A percentile compares a stretch with the other conserved stretches of the same genome.
These are phyloP conservation scores for Tolypocladium album DNA, from an alignment of 2,329 filamentous ascomycete genomes.

Conservation along the genomic window DNA sequence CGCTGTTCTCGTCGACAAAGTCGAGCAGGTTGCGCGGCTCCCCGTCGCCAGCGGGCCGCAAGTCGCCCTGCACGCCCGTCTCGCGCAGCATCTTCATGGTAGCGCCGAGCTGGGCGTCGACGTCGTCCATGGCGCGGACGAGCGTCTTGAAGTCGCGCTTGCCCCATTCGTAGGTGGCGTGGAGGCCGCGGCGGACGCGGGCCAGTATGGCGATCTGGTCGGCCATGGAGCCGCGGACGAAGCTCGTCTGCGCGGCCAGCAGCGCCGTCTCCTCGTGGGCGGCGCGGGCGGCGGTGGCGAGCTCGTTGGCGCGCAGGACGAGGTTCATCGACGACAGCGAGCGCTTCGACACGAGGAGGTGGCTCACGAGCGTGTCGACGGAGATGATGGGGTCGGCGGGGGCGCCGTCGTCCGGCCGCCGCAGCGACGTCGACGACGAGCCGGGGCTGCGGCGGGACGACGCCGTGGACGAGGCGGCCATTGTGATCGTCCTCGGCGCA, in stretches of 20 bases:
- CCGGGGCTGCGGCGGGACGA: constrained; percentile 23
- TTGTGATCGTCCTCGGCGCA: background rate
- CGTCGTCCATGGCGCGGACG: constrained; percentile 54
- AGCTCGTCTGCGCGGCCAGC: constrained; percentile 58
- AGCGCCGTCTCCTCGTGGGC: constrained; percentile 72
- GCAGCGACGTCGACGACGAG: constrained; percentile 23
- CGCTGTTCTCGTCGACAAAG: constrained; percentile 64
- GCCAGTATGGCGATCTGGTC: constrained; percentile 43
- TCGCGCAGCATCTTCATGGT: constrained; percentile 56
- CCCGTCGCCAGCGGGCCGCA: constrained; percentile 46
- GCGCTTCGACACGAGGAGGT: constrained; percentile 79
- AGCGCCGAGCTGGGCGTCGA: constrained; percentile 51
- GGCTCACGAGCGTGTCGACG: constrained; percentile 70
- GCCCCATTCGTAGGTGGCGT: constrained; percentile 44
- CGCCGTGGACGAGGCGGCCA: constrained; percentile 23
- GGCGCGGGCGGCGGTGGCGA: constrained; percentile 64
- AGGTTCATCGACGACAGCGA: constrained; percentile 75
- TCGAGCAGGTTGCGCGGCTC: constrained; percentile 56
- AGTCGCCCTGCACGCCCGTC: constrained; percentile 52
- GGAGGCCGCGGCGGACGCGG: constrained; percentile 39
- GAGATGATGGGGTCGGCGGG: constrained; percentile 12
- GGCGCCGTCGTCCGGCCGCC: constrained; percentile 13
- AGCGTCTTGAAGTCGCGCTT: constrained; percentile 51
- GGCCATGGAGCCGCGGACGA: constrained; percentile 51
- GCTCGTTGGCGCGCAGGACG: constrained; percentile 77